phyloP scores from a whole-genome alignment of 345 rosid genomes.

The Crucihimalaya himalaica region DNA sequence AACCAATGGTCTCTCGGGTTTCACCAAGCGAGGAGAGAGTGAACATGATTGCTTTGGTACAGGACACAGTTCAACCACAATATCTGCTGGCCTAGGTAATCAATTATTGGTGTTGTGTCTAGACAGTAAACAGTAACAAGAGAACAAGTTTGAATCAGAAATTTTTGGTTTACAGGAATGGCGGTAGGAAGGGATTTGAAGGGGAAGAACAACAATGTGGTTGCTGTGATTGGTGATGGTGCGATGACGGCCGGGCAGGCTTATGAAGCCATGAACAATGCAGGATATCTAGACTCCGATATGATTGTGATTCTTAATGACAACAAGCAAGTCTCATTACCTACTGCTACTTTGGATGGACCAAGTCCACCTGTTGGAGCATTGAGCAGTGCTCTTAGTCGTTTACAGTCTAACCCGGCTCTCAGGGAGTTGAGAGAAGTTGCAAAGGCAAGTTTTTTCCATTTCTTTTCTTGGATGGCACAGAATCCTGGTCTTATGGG shows the following conservation, averaged over 20 bases:
- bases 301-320: constrained; percentile 97
- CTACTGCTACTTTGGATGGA: constrained; percentile 93
- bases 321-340: constrained; percentile 95
- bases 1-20: constrained; percentile 86
- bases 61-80: constrained; percentile 92
- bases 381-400: constrained; percentile 92
- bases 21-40: constrained; percentile 88
- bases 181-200: constrained; percentile 94
- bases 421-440: constrained; percentile 96
- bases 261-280: constrained; percentile 98
- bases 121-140: background rate
- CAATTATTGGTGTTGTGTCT: background rate
- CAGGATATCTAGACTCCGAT: constrained; percentile 93
- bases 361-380: constrained; percentile 98
- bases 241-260: constrained; percentile 99
- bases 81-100: constrained; percentile 93
- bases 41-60: constrained; percentile 94
- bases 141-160: background rate
- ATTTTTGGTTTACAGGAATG: constrained; percentile 59
- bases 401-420: constrained; percentile 91
- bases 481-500: background rate
- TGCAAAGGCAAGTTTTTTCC: constrained; percentile 67
- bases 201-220: constrained; percentile 69
- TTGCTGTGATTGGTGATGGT: constrained; percentile 93
- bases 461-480: background rate